Evolutionary conservation across 257 asterid species (phyloP).

Genomic region (Euphrasia confusa): DNA sequence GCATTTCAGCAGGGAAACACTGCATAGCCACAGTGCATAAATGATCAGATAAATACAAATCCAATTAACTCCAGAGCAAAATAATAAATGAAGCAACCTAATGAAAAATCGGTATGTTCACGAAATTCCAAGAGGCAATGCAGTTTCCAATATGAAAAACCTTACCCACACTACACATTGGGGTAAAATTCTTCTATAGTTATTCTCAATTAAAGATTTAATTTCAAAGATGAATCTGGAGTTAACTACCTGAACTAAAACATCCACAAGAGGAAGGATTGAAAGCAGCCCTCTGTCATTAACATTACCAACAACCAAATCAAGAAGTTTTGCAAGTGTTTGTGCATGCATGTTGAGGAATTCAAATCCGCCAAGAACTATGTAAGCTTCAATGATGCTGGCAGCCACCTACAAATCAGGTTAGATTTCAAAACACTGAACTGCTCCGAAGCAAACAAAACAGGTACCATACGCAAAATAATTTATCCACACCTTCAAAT

Average conservation of each 20-base stretch:
- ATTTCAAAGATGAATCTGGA: conserved; percentile 17
- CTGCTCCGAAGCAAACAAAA: conserved; percentile 16
- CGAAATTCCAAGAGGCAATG: conserved; percentile 1
- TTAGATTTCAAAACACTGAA: conserved; percentile 26
- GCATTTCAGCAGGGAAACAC: conserved; percentile 91
- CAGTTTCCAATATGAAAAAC: conserved; percentile 4
- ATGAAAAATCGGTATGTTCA: neutral
- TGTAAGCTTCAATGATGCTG: conserved; percentile 77
- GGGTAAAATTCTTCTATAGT: conserved; percentile 10
- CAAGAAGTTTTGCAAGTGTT: conserved; percentile 73
- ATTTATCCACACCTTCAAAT: conserved; percentile 54
- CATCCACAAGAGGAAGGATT: conserved; percentile 82
- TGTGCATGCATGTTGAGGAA: conserved; percentile 78
- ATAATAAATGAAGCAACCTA: neutral
- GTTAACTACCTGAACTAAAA: conserved; percentile 78
- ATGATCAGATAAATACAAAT: conserved; percentile 15
- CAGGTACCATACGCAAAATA: conserved; percentile 12
- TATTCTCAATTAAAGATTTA: conserved; percentile 17
- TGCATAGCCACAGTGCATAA: conserved; percentile 37
- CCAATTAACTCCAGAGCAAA: conserved; percentile 9
- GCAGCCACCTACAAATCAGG: conserved; percentile 64
- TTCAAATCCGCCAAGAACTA: conserved; percentile 77
- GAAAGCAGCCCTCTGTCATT: conserved; percentile 80
- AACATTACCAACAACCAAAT: conserved; percentile 83
- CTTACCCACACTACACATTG: neutral